Base-by-base conservation (phyloP, 257 asterid species). In the Lavandula angustifolia region DNA sequence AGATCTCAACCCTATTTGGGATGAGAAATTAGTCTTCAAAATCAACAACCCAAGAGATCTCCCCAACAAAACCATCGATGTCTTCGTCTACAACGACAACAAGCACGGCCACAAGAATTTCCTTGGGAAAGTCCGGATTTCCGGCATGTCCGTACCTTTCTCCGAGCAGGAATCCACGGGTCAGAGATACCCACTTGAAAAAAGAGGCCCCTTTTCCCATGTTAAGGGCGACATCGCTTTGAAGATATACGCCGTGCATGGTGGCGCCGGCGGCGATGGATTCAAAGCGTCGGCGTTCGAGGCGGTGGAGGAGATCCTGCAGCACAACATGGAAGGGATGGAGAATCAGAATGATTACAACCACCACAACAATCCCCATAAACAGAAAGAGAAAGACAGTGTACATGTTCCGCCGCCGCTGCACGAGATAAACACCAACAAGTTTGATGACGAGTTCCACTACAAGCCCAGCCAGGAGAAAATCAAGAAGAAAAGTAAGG, bases 1-100 rank as follows among this genome's bases (percentile, higher is more conserved):
- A 75, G 92, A 84, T 78, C 96, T 92, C 72, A 79, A 82, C 74
- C 99, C 97, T 11, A 68, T 5, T 4, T 92, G 99, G 99, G 83
- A 92, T 37, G 88, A 92, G 48, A 87, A 83, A 48, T 88, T 92
- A 0, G 82, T 73, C 11, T 92, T 92, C 80, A 67, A 52, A 18
- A 56, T 89, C 78, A 71, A 75, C 50, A 76, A 79, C 31, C 89
- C 83, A 27, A 10, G 46, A 22, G 78, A 77, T 43, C 73, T 92
- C 6, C 46, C 81, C 13, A 42, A 80, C 58, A 69, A 69, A 10
- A 79, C 84, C 14, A 77, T 92, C 7, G 95, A 90, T 52, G 91
- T 84, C 4, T 53, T 33, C 48, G 86, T 92, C 9, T 92, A 87
- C 79, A 92, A 84, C 55, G 95, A 89, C 38, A 75, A 53, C 62